Base-by-base conservation (phyloP, 805 yeast genomes). In the Priceomyces melissophilus region DNA sequence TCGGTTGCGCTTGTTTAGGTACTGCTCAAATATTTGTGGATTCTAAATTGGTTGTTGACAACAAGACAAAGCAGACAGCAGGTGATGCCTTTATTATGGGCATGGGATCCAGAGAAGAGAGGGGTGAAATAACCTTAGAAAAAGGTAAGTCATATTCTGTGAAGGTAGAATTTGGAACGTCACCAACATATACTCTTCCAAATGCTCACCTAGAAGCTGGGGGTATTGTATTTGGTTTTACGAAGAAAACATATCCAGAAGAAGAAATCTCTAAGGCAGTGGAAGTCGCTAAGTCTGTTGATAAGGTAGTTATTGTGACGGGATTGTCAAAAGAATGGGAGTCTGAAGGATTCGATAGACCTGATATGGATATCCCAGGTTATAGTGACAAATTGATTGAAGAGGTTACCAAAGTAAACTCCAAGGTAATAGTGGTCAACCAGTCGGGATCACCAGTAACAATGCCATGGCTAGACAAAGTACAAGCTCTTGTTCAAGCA, bases 1-100 rank as follows among this genome's bases (percentile, higher is more conserved):
- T 81, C 48, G 83, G 84, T 30, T 53, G 73, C 37, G 55, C 74
- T 17, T 75, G 71, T 23, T 50, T 61, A 39, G 86, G 86, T 23
- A 76, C 83, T 29, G 83, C 79, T 16, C 69, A 70, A 50, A 48
- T 81, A 28, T 81, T 65, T 48, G 58, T 80, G 36, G 69, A 81
- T 49, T 82, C 59, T 44, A 50, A 72, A 50, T 60, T 78, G 44
- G 63, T 81, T 32, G 73, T 78, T 33, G 84, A 81, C 54, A 79
- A 80, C 60, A 71, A 67, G 49, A 73, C 78, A 32, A 54, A 67
- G 23, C 85, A 81, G 61, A 58, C 46, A 5, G 55, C 49, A 16
- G 85, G 84, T 11, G 53, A 58, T 13, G 57, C 73, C 2, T 79
- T 78, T 62, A 20, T 20, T 8, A 76, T 76, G 53, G 54, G 61